Conservation (phyloP, 2,329 filamentous ascomycete species). For the Fusarium concolor region DNA sequence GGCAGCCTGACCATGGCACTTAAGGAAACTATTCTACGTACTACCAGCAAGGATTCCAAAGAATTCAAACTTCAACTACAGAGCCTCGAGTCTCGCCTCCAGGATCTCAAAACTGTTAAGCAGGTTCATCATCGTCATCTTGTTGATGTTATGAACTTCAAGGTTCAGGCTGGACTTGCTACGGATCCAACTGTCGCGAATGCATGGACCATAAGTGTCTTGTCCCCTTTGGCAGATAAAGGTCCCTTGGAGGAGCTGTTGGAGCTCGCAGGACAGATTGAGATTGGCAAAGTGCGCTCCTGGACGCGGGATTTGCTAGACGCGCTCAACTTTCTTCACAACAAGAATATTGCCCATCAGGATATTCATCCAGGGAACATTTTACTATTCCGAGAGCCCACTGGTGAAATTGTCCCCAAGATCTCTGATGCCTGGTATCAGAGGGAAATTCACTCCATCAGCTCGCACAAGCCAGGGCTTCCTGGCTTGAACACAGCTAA, state of each 20-base stretch:
- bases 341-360: conserved; percentile 84
- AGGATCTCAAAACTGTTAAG: conserved; percentile 79
- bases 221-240: conserved; percentile 82
- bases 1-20: conserved; percentile 75
- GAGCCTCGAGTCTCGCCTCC: conserved; percentile 79
- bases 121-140: conserved; percentile 80
- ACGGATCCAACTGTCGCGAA: conserved; percentile 52
- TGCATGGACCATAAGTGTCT: conserved; percentile 78
- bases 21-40: conserved; percentile 74
- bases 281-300: conserved; percentile 79
- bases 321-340: conserved; percentile 87
- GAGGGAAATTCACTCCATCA: conserved; percentile 72
- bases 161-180: conserved; percentile 70
- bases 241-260: conserved; percentile 86
- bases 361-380: conserved; percentile 85
- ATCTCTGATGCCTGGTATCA: conserved; percentile 81
- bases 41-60: conserved; percentile 66
- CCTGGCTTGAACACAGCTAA: conserved; percentile 70
- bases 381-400: conserved; percentile 76
- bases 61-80: conserved; percentile 82
- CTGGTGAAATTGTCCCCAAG: conserved; percentile 77
- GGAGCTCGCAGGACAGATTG: conserved; percentile 79
- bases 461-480: conserved; percentile 63
- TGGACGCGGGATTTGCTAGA: conserved; percentile 95
- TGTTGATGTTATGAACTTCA: conserved; percentile 84